These are phyloP conservation scores for Lyophyllum semitale DNA, from an alignment of 768 basidiomycete species.

Conservation along the genomic window DNA sequence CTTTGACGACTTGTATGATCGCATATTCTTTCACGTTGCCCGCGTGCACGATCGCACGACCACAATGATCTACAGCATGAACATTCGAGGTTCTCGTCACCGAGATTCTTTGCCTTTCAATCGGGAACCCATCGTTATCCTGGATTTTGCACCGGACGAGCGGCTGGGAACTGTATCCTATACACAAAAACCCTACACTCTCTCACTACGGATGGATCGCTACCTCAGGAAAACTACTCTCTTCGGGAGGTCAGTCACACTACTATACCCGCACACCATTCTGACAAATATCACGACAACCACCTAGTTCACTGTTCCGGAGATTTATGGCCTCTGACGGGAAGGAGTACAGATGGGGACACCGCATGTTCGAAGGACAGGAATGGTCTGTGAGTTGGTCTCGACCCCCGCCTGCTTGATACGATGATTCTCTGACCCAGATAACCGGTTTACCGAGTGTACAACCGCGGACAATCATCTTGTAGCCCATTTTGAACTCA, in stretches of 20 bases:
- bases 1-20: conserved; percentile 80
- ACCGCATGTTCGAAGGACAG: conserved; percentile 54
- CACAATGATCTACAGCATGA: conserved; percentile 67
- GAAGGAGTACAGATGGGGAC: conserved; percentile 69
- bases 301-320: conserved; percentile 60
- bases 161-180: conserved; percentile 64
- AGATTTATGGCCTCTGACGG: conserved; percentile 73
- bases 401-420: neutral
- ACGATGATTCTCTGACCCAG: conserved; percentile 1
- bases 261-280: no score
- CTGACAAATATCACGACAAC: no score
- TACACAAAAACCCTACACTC: conserved; percentile 37
- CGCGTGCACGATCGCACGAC: conserved; percentile 44
- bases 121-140: conserved; percentile 51
- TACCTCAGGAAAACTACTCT: conserved; percentile 66
- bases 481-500: conserved; percentile 10
- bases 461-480: conserved; percentile 3
- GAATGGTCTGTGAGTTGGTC: conserved; percentile 73
- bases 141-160: conserved; percentile 62
- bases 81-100: conserved; percentile 61
- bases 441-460: conserved; percentile 4
- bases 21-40: conserved; percentile 66
- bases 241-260: conserved; percentile 71
- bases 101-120: conserved; percentile 55
- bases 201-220: conserved; percentile 58